Evolutionary conservation across 1,284 basidiomycete species (phyloP), one percentile per base, ranked within the genome.

Genomic region (Malassezia caprae): DNA sequence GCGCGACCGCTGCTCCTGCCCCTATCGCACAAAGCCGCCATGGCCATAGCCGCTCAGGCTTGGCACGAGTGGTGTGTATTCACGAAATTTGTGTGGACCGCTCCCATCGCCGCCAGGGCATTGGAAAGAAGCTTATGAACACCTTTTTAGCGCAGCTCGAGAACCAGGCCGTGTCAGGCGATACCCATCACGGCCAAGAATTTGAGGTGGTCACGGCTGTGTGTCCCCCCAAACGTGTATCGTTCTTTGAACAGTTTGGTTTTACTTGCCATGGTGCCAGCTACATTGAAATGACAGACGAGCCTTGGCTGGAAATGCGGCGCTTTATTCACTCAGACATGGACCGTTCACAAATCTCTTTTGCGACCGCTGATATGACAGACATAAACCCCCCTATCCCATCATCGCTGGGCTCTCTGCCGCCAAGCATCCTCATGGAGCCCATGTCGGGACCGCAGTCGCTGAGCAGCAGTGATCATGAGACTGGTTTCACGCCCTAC

Each of bases 301-400:
- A 42, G 62, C 64, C 40, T 35, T 73, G 72, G 72, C 50, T 69
- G 37, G 72, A 73, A 52, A 65, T 72, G 65, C 52, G 72, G 28
- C 58, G 68, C 17, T 62, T 27, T 26, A 23, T 48, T 19, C 24
- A 26, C 19, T 17, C 15, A 13, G 24, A 37, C 27, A 28, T 37
- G 1, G 24, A 27, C 34, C 32, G 11, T n/a, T 35, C 31, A 8
- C 24, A 21, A 19, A 27, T 34, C 0, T 48, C 46, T 8, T 48
- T 48, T 21, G 24, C 23, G 1, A 19, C 32, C 19, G 46, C 32
- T 10, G 46, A 48, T 48, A 30, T 27, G 44, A 23, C 46, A 1
- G 46, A 48, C 10, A 2, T 39, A 15, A 15, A 15, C 21, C 46
- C 26, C 4, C 24, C 23, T 3, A 5, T 26, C 17, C 21, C 30